These are phyloP conservation scores for Penicillium capsulatum DNA, from an alignment of 2,329 filamentous ascomycete species.

Conservation along the genomic window DNA sequence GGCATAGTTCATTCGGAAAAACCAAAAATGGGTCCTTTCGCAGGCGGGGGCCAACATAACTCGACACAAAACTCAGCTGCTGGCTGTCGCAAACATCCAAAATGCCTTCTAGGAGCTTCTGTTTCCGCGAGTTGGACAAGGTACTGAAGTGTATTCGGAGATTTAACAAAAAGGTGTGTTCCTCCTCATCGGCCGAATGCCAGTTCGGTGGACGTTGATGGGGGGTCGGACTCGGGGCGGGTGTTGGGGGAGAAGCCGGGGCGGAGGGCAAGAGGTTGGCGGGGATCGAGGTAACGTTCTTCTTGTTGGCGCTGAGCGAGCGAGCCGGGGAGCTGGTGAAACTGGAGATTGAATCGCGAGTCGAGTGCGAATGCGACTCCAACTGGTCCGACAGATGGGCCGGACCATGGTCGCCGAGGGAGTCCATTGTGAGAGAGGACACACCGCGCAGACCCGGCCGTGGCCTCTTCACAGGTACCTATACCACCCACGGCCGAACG, in stretches of 20 bases:
- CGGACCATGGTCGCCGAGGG: conserved; percentile 19
- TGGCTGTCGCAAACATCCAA: conserved; percentile 93
- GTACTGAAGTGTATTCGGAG: conserved; percentile 76
- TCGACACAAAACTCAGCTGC: conserved; percentile 90
- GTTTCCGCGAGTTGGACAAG: conserved; percentile 69
- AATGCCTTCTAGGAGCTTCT: conserved; percentile 78
- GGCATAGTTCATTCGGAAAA: conserved; percentile 85
- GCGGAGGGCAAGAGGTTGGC: conserved; percentile 61
- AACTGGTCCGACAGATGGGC: conserved; percentile 17
- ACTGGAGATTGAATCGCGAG: conserved; percentile 15
- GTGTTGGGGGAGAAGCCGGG: conserved; percentile 63
- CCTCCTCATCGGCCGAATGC: conserved; percentile 55
- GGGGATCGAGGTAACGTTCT: conserved; percentile 51
- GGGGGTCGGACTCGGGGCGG: conserved; percentile 62
- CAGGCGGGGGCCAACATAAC: conserved; percentile 87
- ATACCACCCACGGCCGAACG: conserved; percentile 2
- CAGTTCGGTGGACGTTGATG: conserved; percentile 55
- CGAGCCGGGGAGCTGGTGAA: conserved; percentile 18
- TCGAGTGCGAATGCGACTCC: conserved; percentile 35
- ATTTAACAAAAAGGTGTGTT: conserved; percentile 77
- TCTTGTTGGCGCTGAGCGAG: conserved; percentile 23
- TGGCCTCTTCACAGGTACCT: conserved; percentile 4
- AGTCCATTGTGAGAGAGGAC: conserved; percentile 15
- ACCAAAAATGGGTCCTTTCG: conserved; percentile 96
- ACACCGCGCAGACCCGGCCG: neutral